phyloP scores from a whole-genome alignment of 305 asterid genomes.

The Fraxinus ornus region DNA sequence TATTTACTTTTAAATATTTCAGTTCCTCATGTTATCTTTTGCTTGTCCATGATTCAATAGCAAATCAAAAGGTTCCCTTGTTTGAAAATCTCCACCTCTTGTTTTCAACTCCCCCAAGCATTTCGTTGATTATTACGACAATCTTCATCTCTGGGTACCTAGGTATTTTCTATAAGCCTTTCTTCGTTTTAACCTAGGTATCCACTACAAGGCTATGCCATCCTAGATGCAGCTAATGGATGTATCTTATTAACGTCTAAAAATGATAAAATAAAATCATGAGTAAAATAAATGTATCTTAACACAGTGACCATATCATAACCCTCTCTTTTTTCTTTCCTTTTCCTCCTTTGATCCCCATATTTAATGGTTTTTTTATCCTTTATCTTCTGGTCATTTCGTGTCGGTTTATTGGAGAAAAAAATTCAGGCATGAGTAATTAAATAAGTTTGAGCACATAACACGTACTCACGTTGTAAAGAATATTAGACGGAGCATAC shows the following conservation, averaged over 20 bases:
- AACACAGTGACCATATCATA: background rate
- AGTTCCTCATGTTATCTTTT: background rate
- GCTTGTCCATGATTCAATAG: background rate
- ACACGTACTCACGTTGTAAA: background rate
- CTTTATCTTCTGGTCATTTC: background rate
- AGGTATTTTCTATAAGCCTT: background rate
- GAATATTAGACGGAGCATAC: background rate
- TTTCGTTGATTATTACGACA: too few species aligned
- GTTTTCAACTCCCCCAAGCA: background rate
- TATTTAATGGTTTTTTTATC: too few species aligned
- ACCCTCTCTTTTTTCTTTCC: background rate
- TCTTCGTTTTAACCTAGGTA: too few species aligned
- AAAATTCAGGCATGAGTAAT: background rate
- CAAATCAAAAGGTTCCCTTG: background rate
- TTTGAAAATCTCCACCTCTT: background rate
- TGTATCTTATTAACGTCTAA: background rate
- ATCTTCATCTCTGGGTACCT: background rate
- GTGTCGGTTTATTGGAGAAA: background rate
- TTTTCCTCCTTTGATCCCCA: background rate
- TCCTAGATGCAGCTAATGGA: background rate
- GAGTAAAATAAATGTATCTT: too few species aligned
- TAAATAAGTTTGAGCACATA: background rate
- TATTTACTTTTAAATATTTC: too few species aligned
- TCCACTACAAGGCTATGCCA: background rate
- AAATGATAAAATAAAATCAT: too few species aligned